Percentiles rank a stretch among this genome's conserved stretches.
phyloP scores from a whole-genome alignment of 257 asterid genomes.

The Solanum ahanhuiri region DNA sequence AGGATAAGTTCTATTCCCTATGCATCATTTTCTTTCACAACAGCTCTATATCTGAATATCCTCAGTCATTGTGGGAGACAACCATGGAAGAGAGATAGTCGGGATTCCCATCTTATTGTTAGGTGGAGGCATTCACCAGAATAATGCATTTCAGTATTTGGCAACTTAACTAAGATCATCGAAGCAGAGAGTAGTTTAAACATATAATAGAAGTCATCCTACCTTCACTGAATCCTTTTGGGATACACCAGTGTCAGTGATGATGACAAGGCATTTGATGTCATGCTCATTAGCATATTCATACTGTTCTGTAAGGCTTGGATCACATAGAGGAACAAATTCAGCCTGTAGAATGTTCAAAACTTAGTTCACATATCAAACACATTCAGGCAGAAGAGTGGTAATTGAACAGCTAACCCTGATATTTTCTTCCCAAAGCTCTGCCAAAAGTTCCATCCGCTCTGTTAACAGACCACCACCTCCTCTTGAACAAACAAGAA shows the following conservation, averaged over 20 bases:
- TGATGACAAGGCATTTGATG: constrained; percentile 81
- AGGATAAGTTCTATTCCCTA: neutral
- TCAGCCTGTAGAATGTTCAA: constrained; percentile 56
- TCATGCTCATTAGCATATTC: constrained; percentile 93
- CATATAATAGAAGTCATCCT: neutral
- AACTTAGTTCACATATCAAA: constrained; percentile 3
- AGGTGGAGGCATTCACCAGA: neutral
- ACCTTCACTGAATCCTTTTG: constrained; percentile 84
- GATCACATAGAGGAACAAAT: constrained; percentile 73
- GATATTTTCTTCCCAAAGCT: constrained; percentile 86
- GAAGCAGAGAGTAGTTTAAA: neutral
- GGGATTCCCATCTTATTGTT: neutral
- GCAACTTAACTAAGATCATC: neutral
- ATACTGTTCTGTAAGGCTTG: constrained; percentile 90
- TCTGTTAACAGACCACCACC: constrained; percentile 89
- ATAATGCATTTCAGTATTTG: neutral
- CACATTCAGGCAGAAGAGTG: neutral
- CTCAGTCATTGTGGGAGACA: neutral
- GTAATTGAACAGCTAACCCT: constrained; percentile 37
- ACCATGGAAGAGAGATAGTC: neutral
- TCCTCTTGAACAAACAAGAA: constrained; percentile 96
- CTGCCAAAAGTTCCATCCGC: constrained; percentile 93
- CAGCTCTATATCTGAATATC: neutral
- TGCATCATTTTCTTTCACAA: neutral
- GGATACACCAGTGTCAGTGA: constrained; percentile 71